Evolutionary conservation across 495 filamentous ascomycete genomes (phyloP).

Genomic region (Bombardia bombarda): DNA sequence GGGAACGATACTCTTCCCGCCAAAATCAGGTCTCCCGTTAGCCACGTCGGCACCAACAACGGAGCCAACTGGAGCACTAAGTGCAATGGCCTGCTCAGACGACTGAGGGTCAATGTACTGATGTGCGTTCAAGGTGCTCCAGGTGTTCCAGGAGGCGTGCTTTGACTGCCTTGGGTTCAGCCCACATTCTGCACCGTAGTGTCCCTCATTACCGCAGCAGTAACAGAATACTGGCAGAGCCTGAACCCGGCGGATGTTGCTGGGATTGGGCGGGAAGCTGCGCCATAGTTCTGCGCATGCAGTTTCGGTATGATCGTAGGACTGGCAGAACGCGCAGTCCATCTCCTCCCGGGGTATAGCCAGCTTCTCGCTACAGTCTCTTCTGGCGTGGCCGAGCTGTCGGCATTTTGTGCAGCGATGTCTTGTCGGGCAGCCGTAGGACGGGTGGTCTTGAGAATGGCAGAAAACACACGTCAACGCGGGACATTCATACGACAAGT

Average conservation of each 20-base stretch:
- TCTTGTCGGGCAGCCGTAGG: conserved; percentile 27
- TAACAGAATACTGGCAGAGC: conserved; percentile 33
- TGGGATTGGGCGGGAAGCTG: conserved; percentile 19
- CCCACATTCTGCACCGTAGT: conserved; percentile 32
- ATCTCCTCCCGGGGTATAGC: conserved; percentile 19
- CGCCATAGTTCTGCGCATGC: conserved; percentile 31
- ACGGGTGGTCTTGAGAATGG: conserved; percentile 18
- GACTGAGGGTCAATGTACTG: conserved; percentile 29
- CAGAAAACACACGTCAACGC: conserved; percentile 28
- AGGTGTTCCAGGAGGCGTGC: conserved; percentile 18
- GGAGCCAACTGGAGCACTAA: neutral
- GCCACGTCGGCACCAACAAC: neutral
- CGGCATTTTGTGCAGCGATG: conserved; percentile 31
- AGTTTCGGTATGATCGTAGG: conserved; percentile 22
- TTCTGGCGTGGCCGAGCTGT: conserved; percentile 27
- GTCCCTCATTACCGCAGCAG: conserved; percentile 27
- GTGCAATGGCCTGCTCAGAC: conserved; percentile 21
- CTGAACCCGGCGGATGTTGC: conserved; percentile 24
- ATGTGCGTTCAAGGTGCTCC: conserved; percentile 25
- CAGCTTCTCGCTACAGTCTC: conserved; percentile 28
- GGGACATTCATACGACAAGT: conserved; percentile 24
- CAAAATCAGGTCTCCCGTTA: conserved; percentile 22
- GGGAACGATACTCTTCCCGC: conserved; percentile 26
- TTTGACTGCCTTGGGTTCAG: conserved; percentile 7
- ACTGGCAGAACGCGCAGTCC: conserved; percentile 30